Evolutionary conservation across 225 moss, liverwort and hornwort genomes (phyloP), one percentile per base, ranked within the genome.

Genomic region (Pseudisothecium myosuroides): DNA sequence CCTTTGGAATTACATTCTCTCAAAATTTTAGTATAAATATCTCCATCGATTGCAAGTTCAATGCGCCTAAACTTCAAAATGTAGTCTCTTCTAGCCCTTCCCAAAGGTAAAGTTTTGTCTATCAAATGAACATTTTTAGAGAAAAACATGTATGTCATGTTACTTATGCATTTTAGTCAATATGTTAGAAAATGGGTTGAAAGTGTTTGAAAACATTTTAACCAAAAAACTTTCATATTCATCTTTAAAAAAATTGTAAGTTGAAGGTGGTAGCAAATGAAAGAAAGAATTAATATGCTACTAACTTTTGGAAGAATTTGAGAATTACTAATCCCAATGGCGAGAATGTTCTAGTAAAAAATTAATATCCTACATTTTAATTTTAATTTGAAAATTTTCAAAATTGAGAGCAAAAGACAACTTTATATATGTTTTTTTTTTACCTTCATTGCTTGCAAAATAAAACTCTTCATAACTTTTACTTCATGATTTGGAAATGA

Each of bases 1-100:
- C 12, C 20, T 34, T 66, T 37, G 11, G 18, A 36, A 66, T 18
- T 66, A 19, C 36, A n/a, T 67, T n/a, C 1, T 21, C 0, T 6
- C 2, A 37, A 66, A 66, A 37, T 6, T 37, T 67, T 65, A 19
- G 10, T 10, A 3, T 19, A 6, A 19, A 65, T 10, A 36, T 65
- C 20, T 0, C 4, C 2, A n/a, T 3, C 0, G 0, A n/a, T 22
- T 67, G 7, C 3, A n/a, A 67, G 2, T 66, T 66, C 10, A 36
- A 10, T 67, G 22, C 22, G 7, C 19, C 6, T 21, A 22, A 12
- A 22, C 7, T 67, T 67, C 12, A 37, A 66, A 67, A 67, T 37
- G 6, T 67, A 21, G 12, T 12, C 6, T 37, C 17, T 67, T 67
- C n/a, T 37, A 67, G n/a, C 4, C 12, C 7, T 67, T 67, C n/a